phyloP scores from a whole-genome alignment of 345 rosid genomes.

The Rubroshorea leprosula region DNA sequence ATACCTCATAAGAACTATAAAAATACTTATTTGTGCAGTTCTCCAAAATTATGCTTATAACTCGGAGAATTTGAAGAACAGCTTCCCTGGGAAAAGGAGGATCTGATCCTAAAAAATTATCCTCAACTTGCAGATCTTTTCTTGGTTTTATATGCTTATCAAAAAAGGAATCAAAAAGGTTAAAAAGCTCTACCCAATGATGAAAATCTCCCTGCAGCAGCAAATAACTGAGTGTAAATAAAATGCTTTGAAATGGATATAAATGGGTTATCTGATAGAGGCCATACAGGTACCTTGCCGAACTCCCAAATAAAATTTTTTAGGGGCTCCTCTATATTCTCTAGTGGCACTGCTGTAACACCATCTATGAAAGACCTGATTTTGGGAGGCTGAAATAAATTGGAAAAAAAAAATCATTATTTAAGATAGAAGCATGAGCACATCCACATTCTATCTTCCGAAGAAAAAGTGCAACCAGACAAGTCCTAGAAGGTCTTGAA shows the following conservation, averaged over 20 bases:
- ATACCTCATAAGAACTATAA: slow-evolving; percentile 90
- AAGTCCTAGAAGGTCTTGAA: too few species aligned
- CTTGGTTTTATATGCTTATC: slow-evolving; percentile 83
- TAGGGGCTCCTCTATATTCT: slow-evolving; percentile 77
- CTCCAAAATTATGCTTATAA: slow-evolving; percentile 81
- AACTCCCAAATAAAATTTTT: slow-evolving; percentile 81
- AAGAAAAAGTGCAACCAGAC: background rate
- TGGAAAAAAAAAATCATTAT: background rate
- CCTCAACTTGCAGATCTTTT: slow-evolving; percentile 80
- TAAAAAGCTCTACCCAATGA: slow-evolving; percentile 98
- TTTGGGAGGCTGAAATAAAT: slow-evolving; percentile 73
- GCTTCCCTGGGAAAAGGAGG: slow-evolving; percentile 85
- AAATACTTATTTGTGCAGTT: slow-evolving; percentile 94
- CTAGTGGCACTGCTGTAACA: slow-evolving; percentile 59
- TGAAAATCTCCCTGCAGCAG: slow-evolving; percentile 87
- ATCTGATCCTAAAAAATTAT: slow-evolving; percentile 58
- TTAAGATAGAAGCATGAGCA: background rate
- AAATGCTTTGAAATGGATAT: slow-evolving; percentile 8
- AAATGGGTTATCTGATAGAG: slow-evolving; percentile 8
- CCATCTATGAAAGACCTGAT: slow-evolving; percentile 72
- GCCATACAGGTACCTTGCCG: slow-evolving; percentile 55
- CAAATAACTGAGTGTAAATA: slow-evolving; percentile 14
- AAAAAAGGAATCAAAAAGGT: slow-evolving; percentile 85
- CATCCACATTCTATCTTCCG: background rate
- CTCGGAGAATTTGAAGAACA: slow-evolving; percentile 87